phyloP scores from a whole-genome alignment of 2,329 filamentous ascomycete species.

The Amauroascus verrucosus region DNA sequence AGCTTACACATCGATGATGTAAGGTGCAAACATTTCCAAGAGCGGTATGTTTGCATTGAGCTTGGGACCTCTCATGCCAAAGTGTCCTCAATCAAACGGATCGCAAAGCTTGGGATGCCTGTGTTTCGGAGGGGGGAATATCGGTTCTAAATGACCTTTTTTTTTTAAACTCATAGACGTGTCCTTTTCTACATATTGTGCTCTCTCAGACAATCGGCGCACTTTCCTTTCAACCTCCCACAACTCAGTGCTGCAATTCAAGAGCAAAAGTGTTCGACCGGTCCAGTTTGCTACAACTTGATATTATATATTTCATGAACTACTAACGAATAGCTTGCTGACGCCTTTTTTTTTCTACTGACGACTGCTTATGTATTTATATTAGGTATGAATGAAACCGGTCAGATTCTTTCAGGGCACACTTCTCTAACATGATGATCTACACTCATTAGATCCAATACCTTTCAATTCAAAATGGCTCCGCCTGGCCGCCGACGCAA shows the following conservation, averaged over 20 bases:
- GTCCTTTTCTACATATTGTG: slow-evolving; percentile 13
- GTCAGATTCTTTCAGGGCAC: background rate
- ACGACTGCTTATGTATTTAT: slow-evolving; percentile 13
- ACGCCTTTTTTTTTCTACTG: background rate
- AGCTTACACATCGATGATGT: background rate
- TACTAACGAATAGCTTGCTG: background rate
- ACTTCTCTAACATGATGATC: background rate
- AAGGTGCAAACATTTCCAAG: slow-evolving; percentile 13
- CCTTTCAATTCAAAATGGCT: slow-evolving; percentile 30
- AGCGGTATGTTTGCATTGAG: slow-evolving; percentile 15
- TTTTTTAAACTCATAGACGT: slow-evolving; percentile 12
- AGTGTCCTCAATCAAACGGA: slow-evolving; percentile 17
- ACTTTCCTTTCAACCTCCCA: background rate
- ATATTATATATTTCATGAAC: slow-evolving; percentile 4
- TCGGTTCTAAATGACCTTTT: slow-evolving; percentile 2
- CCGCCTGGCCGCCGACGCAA: slow-evolving; percentile 38
- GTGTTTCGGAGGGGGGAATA: slow-evolving; percentile 7
- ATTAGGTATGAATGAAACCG: slow-evolving; percentile 4
- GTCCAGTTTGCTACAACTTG: background rate
- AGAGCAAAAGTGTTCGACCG: slow-evolving; percentile 5
- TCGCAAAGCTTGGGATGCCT: background rate
- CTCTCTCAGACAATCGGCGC: background rate
- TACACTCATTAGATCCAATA: background rate
- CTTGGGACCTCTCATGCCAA: slow-evolving; percentile 15
- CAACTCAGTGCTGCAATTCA: slow-evolving; percentile 5